A percentile compares a stretch with the other conserved stretches of the same genome.
These are phyloP conservation scores for Collybiopsis luxurians DNA, from an alignment of 768 basidiomycete genomes.

Conservation along the genomic window DNA sequence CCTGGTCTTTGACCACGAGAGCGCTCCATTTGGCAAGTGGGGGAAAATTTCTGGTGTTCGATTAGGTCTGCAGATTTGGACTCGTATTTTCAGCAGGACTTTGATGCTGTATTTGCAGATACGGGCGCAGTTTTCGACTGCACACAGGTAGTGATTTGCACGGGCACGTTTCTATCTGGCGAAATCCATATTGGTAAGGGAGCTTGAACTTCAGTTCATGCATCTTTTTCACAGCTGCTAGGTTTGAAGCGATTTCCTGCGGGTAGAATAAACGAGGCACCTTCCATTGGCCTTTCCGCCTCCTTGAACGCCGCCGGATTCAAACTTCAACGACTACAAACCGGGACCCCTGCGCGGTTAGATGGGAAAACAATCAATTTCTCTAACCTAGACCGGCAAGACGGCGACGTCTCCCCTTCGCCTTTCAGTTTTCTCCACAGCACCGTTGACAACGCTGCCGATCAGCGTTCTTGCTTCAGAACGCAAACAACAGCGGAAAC, in stretches of 20 bases:
- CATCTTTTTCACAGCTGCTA: slow-evolving; percentile 19
- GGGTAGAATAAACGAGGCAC: slow-evolving; percentile 70
- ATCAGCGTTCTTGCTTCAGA: slow-evolving; percentile 71
- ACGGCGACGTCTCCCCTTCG: slow-evolving; percentile 59
- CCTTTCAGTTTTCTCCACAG: slow-evolving; percentile 78
- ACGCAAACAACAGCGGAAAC: slow-evolving; percentile 74
- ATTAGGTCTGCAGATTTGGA: slow-evolving; percentile 47
- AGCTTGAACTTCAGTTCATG: background rate
- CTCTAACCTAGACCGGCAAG: slow-evolving; percentile 53
- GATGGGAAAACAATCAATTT: slow-evolving; percentile 72
- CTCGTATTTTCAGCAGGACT: background rate
- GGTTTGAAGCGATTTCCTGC: slow-evolving; percentile 76
- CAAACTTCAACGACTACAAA: slow-evolving; percentile 79
- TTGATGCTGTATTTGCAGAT: slow-evolving; percentile 38
- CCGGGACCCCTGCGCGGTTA: slow-evolving; percentile 82
- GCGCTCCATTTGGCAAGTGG: slow-evolving; percentile 37
- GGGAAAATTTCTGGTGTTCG: slow-evolving; percentile 62
- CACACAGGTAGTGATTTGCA: slow-evolving; percentile 83
- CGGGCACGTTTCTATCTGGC: slow-evolving; percentile 88
- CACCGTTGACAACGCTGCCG: slow-evolving; percentile 69
- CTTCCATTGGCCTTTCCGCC: slow-evolving; percentile 71
- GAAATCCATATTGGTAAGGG: slow-evolving; percentile 83
- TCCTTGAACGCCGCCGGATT: slow-evolving; percentile 77
- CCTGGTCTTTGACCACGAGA: slow-evolving; percentile 58
- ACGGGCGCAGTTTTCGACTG: slow-evolving; percentile 73